These are phyloP conservation scores for Amylocarpus encephaloides DNA, from an alignment of 2,329 filamentous ascomycete species.

Conservation along the genomic window DNA sequence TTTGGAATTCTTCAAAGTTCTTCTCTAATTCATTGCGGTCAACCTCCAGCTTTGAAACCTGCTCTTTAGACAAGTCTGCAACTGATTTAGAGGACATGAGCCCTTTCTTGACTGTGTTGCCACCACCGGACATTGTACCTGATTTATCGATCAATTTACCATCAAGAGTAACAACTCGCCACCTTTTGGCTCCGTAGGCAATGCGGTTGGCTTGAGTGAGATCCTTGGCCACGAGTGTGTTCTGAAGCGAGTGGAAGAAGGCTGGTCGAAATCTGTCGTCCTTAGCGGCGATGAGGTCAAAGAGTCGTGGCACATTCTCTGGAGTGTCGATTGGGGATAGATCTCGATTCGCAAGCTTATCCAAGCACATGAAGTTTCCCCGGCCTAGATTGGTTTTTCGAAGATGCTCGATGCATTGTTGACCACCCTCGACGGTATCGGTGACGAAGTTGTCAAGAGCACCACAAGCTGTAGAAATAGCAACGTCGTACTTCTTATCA, in stretches of 20 bases:
- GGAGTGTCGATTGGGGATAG: slow-evolving; percentile 78
- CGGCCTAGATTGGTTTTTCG: slow-evolving; percentile 95
- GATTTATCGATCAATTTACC: slow-evolving; percentile 97
- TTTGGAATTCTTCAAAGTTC: slow-evolving; percentile 77
- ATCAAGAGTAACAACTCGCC: slow-evolving; percentile 92
- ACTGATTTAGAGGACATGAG: slow-evolving; percentile 95
- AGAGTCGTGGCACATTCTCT: slow-evolving; percentile 84
- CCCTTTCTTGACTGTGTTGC: slow-evolving; percentile 80
- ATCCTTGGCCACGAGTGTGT: slow-evolving; percentile 88
- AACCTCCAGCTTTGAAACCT: slow-evolving; percentile 78
- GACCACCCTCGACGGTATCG: slow-evolving; percentile 89
- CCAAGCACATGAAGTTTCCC: slow-evolving; percentile 93
- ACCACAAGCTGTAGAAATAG: slow-evolving; percentile 94
- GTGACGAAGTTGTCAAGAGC: slow-evolving; percentile 94
- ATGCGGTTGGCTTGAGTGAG: slow-evolving; percentile 96
- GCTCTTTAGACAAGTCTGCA: slow-evolving; percentile 80
- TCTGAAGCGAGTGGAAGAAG: slow-evolving; percentile 92
- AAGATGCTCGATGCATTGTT: slow-evolving; percentile 96
- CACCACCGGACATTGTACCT: slow-evolving; percentile 97
- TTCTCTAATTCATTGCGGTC: slow-evolving; percentile 81
- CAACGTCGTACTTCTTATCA: slow-evolving; percentile 88
- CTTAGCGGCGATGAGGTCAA: slow-evolving; percentile 86
- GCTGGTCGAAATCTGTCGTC: slow-evolving; percentile 81
- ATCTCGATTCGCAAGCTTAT: slow-evolving; percentile 75
- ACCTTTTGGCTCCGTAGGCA: slow-evolving; percentile 86